phyloP scores from a whole-genome alignment of 164 flowering plant species.

The Houttuynia cordata region DNA sequence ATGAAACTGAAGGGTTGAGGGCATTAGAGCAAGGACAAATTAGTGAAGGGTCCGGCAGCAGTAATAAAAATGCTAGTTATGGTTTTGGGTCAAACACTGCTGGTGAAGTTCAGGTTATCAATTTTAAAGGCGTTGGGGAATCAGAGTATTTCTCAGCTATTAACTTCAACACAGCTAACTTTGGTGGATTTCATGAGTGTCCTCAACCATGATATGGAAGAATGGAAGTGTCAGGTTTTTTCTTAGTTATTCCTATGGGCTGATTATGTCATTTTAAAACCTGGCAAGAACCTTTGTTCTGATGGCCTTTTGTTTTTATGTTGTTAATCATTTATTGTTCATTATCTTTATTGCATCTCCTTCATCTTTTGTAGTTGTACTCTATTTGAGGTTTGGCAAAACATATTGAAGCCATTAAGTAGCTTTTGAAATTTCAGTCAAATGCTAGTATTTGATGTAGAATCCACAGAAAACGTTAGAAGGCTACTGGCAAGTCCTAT shows the following conservation, averaged over 20 bases:
- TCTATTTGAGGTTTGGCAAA: no score
- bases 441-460: no score
- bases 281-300: no score
- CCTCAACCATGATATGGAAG: constrained; percentile 27
- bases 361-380: no score
- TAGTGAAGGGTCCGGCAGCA: constrained; percentile 22
- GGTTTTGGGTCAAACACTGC: constrained; percentile 21
- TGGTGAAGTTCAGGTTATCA: constrained; percentile 18
- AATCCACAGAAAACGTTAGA: no score
- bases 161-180: constrained; percentile 44
- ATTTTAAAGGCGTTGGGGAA: constrained; percentile 31
- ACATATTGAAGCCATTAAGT: no score
- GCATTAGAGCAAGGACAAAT: constrained; percentile 31
- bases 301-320: no score
- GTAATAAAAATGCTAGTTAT: constrained; percentile 23
- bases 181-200: constrained; percentile 56
- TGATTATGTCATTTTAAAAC: neutral
- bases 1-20: constrained; percentile 37
- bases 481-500: no score
- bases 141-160: constrained; percentile 54
- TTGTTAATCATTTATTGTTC: no score
- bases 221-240: neutral
- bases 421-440: no score
- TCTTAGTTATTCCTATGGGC: neutral
- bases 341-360: no score